A percentile compares a stretch with the other conserved stretches of the same genome.
phyloP scores from a whole-genome alignment of 2,329 filamentous ascomycete genomes.

The Xylaria sp. region DNA sequence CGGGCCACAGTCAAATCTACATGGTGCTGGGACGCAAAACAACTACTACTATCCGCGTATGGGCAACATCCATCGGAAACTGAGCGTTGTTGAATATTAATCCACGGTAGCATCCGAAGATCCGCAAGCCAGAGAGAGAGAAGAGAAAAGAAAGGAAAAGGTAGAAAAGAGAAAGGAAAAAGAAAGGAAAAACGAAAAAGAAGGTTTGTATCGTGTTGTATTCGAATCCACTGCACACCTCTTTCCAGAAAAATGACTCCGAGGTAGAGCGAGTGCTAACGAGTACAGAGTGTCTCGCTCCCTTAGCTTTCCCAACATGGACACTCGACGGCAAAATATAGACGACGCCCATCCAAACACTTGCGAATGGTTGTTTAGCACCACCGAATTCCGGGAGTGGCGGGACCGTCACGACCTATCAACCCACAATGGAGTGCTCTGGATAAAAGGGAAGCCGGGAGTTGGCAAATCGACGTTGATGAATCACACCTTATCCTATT shows the following conservation, averaged over 20 bases:
- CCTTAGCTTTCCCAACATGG: slow-evolving; percentile 10
- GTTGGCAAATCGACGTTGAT: slow-evolving; percentile 45
- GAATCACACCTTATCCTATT: slow-evolving; percentile 34
- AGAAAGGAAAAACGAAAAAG: neutral
- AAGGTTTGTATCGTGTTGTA: neutral
- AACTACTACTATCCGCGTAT: slow-evolving; percentile 20
- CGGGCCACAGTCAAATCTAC: slow-evolving; percentile 3
- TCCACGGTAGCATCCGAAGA: neutral
- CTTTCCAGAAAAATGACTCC: neutral
- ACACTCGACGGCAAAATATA: slow-evolving; percentile 13
- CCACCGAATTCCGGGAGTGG: slow-evolving; percentile 39
- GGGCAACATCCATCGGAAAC: neutral
- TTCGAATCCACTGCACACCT: neutral
- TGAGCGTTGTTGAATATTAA: neutral
- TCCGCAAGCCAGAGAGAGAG: neutral
- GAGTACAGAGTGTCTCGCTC: slow-evolving; percentile 16
- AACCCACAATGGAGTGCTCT: slow-evolving; percentile 42
- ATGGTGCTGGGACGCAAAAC: slow-evolving; percentile 3
- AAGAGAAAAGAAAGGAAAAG: slow-evolving; percentile 2
- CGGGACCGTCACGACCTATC: slow-evolving; percentile 11
- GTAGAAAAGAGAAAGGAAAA: neutral
- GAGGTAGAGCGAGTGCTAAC: neutral
- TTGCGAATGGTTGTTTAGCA: slow-evolving; percentile 42
- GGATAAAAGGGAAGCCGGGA: slow-evolving; percentile 48
- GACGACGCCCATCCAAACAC: slow-evolving; percentile 25